Conservation (phyloP, 2,329 filamentous ascomycete genomes). For the Colletotrichum euphorbiae region DNA sequence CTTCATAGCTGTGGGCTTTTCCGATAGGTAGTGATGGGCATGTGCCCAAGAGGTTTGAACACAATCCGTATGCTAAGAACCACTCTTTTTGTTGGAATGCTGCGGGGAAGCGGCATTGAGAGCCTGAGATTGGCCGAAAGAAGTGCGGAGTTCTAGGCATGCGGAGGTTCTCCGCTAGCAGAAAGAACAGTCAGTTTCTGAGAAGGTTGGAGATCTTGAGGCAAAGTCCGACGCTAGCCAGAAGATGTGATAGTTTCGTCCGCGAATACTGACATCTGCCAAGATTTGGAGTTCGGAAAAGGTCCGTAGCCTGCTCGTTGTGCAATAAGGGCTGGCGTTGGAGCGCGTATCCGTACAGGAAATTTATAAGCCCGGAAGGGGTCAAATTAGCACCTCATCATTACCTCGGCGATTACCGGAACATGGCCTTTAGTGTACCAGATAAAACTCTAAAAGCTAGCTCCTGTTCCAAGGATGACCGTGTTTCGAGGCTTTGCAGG, state of each 20-base stretch:
- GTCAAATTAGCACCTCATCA: too few species aligned
- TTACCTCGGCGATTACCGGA: background rate
- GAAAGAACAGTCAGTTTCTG: background rate
- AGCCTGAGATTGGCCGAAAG: background rate
- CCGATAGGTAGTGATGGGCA: background rate
- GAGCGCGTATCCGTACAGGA: background rate
- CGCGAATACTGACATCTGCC: slow-evolving; percentile 6
- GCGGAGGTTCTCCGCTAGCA: slow-evolving; percentile 29
- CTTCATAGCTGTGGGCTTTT: too few species aligned
- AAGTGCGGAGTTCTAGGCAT: background rate
- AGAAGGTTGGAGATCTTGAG: background rate
- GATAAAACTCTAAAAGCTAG: too few species aligned
- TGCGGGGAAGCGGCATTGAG: slow-evolving; percentile 33
- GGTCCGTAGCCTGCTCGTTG: background rate
- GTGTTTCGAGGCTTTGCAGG: too few species aligned
- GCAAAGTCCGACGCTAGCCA: background rate
- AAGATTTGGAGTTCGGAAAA: slow-evolving; percentile 7
- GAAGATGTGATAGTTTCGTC: slow-evolving; percentile 44
- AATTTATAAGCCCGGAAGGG: background rate
- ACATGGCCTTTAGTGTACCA: background rate
- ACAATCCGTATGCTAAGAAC: background rate
- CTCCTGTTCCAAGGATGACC: too few species aligned
- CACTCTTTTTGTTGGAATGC: background rate
- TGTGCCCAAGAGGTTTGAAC: background rate
- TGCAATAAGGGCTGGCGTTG: background rate